These are phyloP conservation scores for Mycena latifolia DNA, from an alignment of 768 basidiomycete genomes.

Conservation along the genomic window DNA sequence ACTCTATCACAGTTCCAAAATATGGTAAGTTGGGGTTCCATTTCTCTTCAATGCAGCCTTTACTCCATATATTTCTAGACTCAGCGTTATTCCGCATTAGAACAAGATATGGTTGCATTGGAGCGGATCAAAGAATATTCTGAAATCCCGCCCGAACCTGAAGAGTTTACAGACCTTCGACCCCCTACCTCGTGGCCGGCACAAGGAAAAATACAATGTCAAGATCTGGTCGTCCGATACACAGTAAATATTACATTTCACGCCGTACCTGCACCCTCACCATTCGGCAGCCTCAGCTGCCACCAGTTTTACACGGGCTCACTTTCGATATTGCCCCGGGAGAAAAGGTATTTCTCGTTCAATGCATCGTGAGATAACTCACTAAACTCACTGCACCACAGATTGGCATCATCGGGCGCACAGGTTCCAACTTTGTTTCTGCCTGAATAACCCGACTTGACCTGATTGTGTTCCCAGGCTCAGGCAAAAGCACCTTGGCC, in stretches of 20 bases:
- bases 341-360: too few relatives aligned
- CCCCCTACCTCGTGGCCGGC: slow-evolving; percentile 58
- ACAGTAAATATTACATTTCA: neutral
- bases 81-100: slow-evolving; percentile 73
- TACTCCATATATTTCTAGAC: too few relatives aligned
- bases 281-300: slow-evolving; percentile 35
- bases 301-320: too few relatives aligned
- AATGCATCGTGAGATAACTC: too few relatives aligned
- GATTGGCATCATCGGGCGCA: too few relatives aligned
- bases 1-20: too few relatives aligned
- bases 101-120: slow-evolving; percentile 76
- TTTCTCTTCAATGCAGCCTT: slow-evolving; percentile 23
- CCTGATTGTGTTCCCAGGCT: too few relatives aligned
- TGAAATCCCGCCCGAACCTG: slow-evolving; percentile 64
- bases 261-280: slow-evolving; percentile 41
- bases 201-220: neutral
- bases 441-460: too few relatives aligned
- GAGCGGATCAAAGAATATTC: slow-evolving; percentile 80
- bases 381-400: too few relatives aligned
- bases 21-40: too few relatives aligned
- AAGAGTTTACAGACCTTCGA: slow-evolving; percentile 72
- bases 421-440: too few relatives aligned
- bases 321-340: slow-evolving; percentile 59
- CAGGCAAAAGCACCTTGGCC: slow-evolving; percentile 71
- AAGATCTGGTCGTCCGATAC: slow-evolving; percentile 9